These are phyloP conservation scores for Termitomyces sp. DNA, from an alignment of 768 basidiomycete species.

Conservation along the genomic window DNA sequence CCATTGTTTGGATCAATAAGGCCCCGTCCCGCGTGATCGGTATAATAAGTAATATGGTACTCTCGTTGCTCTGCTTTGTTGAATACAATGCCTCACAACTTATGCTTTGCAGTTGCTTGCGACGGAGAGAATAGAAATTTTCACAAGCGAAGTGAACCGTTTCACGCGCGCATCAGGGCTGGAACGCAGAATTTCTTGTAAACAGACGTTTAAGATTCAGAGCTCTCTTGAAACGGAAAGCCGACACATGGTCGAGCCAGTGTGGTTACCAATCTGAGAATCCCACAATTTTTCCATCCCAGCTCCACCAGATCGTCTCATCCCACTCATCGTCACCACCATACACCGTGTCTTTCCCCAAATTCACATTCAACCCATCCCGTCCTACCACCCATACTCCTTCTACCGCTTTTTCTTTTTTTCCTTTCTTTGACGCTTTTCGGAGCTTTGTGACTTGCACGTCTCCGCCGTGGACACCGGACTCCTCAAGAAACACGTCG, in stretches of 20 bases:
- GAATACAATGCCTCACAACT: neutral
- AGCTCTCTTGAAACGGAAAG: neutral
- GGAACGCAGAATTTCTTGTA: too few relatives aligned
- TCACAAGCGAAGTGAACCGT: too few relatives aligned
- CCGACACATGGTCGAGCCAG: neutral
- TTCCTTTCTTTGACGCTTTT: constrained; percentile 17
- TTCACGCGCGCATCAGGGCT: too few relatives aligned
- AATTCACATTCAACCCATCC: constrained; percentile 12
- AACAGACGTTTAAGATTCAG: neutral
- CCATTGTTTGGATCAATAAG: too few relatives aligned
- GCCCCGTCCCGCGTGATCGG: too few relatives aligned
- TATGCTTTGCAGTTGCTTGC: neutral
- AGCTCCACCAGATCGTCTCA: constrained; percentile 61
- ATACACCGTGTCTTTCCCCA: constrained; percentile 7
- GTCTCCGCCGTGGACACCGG: constrained; percentile 16
- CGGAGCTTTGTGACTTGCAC: neutral
- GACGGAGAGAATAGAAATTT: neutral
- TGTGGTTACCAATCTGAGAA: constrained; percentile 40
- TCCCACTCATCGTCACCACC: constrained; percentile 27
- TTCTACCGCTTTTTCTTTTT: constrained; percentile 26
- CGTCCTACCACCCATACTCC: constrained; percentile 42
- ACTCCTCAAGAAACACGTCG: constrained; percentile 33
- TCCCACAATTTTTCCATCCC: constrained; percentile 50
- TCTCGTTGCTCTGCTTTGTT: too few relatives aligned
- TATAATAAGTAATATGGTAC: too few relatives aligned